Conservation (phyloP, 2,329 filamentous ascomycete genomes). For the Penicillium concentricum region DNA sequence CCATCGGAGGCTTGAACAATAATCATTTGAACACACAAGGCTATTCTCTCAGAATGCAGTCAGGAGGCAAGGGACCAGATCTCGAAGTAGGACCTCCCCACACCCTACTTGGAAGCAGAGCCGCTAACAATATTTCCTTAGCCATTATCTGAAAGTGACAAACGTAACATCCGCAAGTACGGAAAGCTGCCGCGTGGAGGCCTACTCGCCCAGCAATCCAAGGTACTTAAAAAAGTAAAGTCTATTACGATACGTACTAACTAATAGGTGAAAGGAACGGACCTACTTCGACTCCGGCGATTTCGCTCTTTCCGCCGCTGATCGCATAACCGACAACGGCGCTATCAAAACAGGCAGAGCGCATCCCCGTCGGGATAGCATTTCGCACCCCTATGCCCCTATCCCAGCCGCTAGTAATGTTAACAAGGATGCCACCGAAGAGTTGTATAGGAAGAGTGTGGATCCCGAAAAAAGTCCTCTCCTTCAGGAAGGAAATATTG, state of each 20-base stretch:
- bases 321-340: slow-evolving; percentile 23
- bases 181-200: slow-evolving; percentile 17
- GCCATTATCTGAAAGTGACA: slow-evolving; percentile 15
- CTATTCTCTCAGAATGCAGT: slow-evolving; percentile 4
- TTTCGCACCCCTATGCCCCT: slow-evolving; percentile 29
- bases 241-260: slow-evolving; percentile 1
- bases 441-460: slow-evolving; percentile 12
- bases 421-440: slow-evolving; percentile 23
- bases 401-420: slow-evolving; percentile 27
- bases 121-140: slow-evolving; percentile 11
- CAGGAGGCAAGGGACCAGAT: slow-evolving; percentile 3
- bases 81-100: slow-evolving; percentile 1
- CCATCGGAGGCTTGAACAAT: neutral
- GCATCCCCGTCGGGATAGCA: slow-evolving; percentile 28
- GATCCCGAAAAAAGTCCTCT: slow-evolving; percentile 19
- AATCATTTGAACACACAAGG: neutral
- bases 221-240: slow-evolving; percentile 14
- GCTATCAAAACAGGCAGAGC: slow-evolving; percentile 23
- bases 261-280: slow-evolving; percentile 21
- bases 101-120: neutral
- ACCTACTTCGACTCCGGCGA: slow-evolving; percentile 35
- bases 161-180: slow-evolving; percentile 14
- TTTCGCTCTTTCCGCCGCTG: slow-evolving; percentile 26
- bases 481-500: slow-evolving; percentile 10
- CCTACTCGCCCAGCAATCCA: slow-evolving; percentile 13